These are phyloP conservation scores for Fusarium sp. DNA, from an alignment of 2,329 filamentous ascomycete genomes.

Conservation along the genomic window DNA sequence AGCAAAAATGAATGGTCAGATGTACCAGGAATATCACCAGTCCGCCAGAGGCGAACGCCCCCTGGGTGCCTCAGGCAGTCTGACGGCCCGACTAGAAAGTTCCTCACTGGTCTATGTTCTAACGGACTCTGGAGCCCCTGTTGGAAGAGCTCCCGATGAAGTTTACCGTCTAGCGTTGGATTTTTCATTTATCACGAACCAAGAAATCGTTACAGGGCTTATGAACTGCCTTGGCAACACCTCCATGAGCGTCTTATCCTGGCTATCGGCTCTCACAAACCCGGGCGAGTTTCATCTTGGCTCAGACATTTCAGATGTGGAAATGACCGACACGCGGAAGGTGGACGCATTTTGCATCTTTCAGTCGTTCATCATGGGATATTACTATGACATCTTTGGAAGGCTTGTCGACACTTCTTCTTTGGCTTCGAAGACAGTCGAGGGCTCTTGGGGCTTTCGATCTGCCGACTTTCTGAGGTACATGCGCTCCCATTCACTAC, in stretches of 20 bases:
- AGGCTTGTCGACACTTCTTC: slow-evolving; percentile 10
- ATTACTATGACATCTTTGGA: slow-evolving; percentile 8
- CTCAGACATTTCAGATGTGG: neutral
- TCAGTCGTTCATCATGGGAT: slow-evolving; percentile 10
- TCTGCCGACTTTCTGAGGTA: neutral
- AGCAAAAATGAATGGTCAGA: neutral
- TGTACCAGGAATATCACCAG: neutral
- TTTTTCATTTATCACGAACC: neutral
- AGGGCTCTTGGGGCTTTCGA: neutral
- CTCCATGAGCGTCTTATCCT: neutral
- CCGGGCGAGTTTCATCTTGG: neutral
- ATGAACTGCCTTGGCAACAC: neutral
- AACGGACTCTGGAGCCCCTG: neutral
- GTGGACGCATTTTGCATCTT: neutral
- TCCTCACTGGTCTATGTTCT: neutral
- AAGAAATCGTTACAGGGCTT: neutral
- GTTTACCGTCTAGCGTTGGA: neutral
- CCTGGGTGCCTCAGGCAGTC: neutral
- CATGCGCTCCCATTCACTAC: neutral
- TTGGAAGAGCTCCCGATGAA: neutral
- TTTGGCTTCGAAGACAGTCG: neutral
- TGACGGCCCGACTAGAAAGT: neutral
- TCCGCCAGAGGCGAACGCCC: neutral
- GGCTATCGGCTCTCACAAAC: neutral
- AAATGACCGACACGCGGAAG: neutral